These are phyloP conservation scores for Globisporangium echinulatum DNA, from an alignment of 352 stramenopile genomes.

Conservation along the genomic window DNA sequence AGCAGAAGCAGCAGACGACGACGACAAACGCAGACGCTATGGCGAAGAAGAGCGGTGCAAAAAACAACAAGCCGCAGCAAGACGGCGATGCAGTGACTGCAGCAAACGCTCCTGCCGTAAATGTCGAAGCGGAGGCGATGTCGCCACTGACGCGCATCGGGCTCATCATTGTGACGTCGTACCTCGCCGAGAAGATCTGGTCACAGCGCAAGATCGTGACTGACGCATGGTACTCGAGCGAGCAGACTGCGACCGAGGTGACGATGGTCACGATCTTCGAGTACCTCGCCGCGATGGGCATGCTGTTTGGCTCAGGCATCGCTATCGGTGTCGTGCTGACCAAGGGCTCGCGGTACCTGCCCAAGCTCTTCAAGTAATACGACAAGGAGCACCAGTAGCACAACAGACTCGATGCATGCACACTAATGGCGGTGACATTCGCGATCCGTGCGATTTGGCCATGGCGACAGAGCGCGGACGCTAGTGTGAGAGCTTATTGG, in stretches of 20 bases:
- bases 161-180: constrained; percentile 62
- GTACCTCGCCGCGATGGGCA: constrained; percentile 71
- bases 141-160: constrained; percentile 52
- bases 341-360: constrained; percentile 24
- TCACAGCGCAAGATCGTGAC: constrained; percentile 61
- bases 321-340: constrained; percentile 47
- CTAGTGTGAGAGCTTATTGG: too few relatives aligned
- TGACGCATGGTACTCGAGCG: constrained; percentile 53
- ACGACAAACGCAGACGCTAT: background rate
- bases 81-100: background rate
- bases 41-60: constrained; percentile 9
- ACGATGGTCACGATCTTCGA: constrained; percentile 71
- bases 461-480: too few relatives aligned
- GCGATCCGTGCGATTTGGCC: too few relatives aligned
- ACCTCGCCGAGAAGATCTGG: constrained; percentile 77
- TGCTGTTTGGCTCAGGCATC: constrained; percentile 67
- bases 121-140: constrained; percentile 13
- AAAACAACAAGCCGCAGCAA: constrained; percentile 5
- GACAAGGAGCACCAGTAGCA: too few relatives aligned
- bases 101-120: background rate
- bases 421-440: too few relatives aligned
- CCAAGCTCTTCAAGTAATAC: background rate
- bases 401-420: too few relatives aligned
- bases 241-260: constrained; percentile 43
- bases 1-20: background rate